These are phyloP conservation scores for Fusarium floridanum DNA, from an alignment of 2,329 filamentous ascomycete genomes.

Conservation along the genomic window DNA sequence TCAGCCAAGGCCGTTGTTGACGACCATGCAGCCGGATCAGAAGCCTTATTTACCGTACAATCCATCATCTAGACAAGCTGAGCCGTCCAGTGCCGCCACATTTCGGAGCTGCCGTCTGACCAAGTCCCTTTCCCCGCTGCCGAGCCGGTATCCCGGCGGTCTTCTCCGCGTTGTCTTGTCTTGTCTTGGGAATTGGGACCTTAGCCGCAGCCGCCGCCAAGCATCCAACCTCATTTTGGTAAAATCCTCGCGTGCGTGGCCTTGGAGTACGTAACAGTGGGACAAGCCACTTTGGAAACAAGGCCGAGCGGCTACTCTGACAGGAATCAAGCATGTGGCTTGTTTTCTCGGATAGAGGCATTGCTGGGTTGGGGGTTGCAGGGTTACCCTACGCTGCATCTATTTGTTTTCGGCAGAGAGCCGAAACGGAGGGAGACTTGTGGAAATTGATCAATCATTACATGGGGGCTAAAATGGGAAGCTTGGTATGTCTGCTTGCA, in stretches of 20 bases:
- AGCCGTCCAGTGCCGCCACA: slow-evolving; percentile 15
- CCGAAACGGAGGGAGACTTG: not conserved
- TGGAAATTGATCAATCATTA: not conserved
- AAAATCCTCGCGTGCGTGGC: not conserved
- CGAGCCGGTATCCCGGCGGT: slow-evolving; percentile 28
- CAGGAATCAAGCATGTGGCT: not conserved
- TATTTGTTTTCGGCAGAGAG: not conserved
- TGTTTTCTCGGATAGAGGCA: not conserved
- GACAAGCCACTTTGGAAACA: not conserved
- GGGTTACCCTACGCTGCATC: slow-evolving; percentile 6
- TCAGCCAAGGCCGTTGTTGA: not conserved
- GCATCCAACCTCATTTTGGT: slow-evolving; percentile 7
- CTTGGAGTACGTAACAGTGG: not conserved
- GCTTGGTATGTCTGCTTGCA: not conserved
- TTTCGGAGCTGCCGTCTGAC: slow-evolving; percentile 32
- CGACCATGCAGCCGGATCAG: not conserved
- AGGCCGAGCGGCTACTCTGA: not conserved
- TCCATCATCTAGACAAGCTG: not conserved
- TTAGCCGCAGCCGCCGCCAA: slow-evolving; percentile 19
- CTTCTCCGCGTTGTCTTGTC: not conserved
- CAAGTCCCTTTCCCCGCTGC: slow-evolving; percentile 15
- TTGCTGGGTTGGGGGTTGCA: not conserved
- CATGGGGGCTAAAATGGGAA: not conserved
- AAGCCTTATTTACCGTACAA: not conserved
- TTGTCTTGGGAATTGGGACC: not conserved